Conservation (phyloP, 441 rosid genomes). For the Gossypium schwendimanii region DNA sequence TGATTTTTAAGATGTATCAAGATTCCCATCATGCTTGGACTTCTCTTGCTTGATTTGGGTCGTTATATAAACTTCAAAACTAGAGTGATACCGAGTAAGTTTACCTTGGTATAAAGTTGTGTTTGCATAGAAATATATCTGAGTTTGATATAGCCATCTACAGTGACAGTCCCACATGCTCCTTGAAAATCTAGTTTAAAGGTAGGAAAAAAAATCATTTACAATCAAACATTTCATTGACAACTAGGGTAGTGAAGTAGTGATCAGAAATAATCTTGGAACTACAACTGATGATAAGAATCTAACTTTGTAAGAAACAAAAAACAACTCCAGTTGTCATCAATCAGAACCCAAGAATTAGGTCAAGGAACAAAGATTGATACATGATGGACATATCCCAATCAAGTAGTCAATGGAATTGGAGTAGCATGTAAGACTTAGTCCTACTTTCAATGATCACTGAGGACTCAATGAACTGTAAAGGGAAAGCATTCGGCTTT, state of each 20-base stretch:
- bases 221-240: conserved; percentile 13
- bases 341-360: conserved; percentile 14
- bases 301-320: conserved; percentile 9
- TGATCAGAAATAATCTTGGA: neutral
- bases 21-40: neutral
- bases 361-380: conserved; percentile 19
- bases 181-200: conserved; percentile 13
- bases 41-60: neutral
- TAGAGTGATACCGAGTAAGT: neutral
- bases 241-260: neutral
- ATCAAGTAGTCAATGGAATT: conserved; percentile 20
- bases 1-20: neutral
- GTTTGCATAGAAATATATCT: neutral
- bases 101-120: conserved; percentile 3
- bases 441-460: conserved; percentile 12
- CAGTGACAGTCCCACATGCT: conserved; percentile 7
- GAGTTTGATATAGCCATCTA: conserved; percentile 12
- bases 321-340: conserved; percentile 7
- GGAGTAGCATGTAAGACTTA: conserved; percentile 13
- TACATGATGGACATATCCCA: conserved; percentile 7
- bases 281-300: conserved; percentile 12
- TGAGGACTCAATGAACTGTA: neutral
- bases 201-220: conserved; percentile 1
- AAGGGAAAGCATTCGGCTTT: neutral
- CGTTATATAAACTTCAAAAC: neutral